phyloP scores from a whole-genome alignment of 1,284 basidiomycete genomes.

The Ceratorhiza oryzae-sativae region DNA sequence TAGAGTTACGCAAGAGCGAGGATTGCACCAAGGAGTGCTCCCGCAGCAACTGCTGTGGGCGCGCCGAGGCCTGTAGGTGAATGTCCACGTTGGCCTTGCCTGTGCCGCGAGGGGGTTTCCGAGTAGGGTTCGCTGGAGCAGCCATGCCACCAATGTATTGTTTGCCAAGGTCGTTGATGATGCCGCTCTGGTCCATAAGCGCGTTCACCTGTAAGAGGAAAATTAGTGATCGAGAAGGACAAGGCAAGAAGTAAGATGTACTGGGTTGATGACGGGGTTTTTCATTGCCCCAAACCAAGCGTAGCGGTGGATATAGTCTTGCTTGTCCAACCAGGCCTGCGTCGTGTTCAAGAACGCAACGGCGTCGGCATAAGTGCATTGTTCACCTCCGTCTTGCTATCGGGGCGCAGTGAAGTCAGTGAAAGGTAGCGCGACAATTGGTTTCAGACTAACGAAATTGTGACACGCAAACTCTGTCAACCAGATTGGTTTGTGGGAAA shows the following conservation, averaged over 20 bases:
- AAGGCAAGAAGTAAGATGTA: neutral
- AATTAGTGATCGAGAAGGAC: neutral
- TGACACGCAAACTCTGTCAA: conserved; percentile 75
- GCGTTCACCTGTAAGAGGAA: conserved; percentile 27
- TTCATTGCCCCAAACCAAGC: conserved; percentile 56
- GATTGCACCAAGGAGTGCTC: neutral
- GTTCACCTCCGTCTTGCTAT: conserved; percentile 44
- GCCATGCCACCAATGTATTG: conserved; percentile 35
- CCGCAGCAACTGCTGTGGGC: neutral
- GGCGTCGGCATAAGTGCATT: conserved; percentile 52
- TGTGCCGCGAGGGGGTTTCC: neutral
- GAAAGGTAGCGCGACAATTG: neutral
- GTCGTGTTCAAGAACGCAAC: conserved; percentile 55
- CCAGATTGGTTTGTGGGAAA: conserved; percentile 61
- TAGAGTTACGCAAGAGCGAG: neutral
- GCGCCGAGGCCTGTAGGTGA: neutral
- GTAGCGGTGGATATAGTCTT: conserved; percentile 57
- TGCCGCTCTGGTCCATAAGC: conserved; percentile 33
- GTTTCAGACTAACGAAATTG: conserved; percentile 48
- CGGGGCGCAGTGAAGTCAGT: neutral
- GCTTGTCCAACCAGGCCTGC: conserved; percentile 55
- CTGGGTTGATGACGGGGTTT: conserved; percentile 35
- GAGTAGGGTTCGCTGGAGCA: conserved; percentile 13
- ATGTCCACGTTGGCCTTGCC: conserved; percentile 2
- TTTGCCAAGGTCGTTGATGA: conserved; percentile 37